Base-by-base conservation (phyloP, 192 early-diverging fungal genomes). In the Pecoramyces ruminantium region DNA sequence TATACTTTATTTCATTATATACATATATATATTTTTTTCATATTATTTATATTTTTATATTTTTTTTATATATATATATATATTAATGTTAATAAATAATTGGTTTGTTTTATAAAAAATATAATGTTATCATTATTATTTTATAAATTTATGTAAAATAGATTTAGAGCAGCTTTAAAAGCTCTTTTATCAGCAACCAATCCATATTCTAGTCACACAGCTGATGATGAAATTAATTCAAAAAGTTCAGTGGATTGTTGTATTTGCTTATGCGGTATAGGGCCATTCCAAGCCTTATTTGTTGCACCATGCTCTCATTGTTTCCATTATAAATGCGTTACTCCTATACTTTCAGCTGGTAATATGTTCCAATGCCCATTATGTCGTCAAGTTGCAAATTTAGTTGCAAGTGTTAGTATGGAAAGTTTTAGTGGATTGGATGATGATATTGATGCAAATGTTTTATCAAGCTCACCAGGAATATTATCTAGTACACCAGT, bases 241-340 rank as follows among this genome's bases (percentile, higher is more conserved):
- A 67, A 67, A n/a, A n/a, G 18, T n/a, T 67, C 51, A 67, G 51
- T 67, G 21, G 86, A 95, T 86, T 96, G 95, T 86, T 96, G 94
- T 84, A 97, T 97, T 83, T 97, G 96, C 85, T 87, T 96, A 83
- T 93, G 90, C 85, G 87, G 92, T 79, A 95, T 97, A 83, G 89
- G 89, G 11, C 93, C 94, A 38, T 93, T 91, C 87, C 96, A 97
- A 86, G 92, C 95, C 27, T 90, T 97, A 82, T 97, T 97, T 85
- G 88, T 96, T 38, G 94, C 95, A 2, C 96, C 96, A 13, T 97
- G 96, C 85, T 95, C 93, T 28, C 96, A 97, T 81, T 93, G 93
- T 81, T 97, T 94, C 88, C 96, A 97, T 83, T 97, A 94, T 87
- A 95, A 95, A 84, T 96, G 95, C 86, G 93, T 95, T 83, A 92